These are phyloP conservation scores for Tulasnella sp. DNA, from an alignment of 768 basidiomycete genomes.

Conservation along the genomic window DNA sequence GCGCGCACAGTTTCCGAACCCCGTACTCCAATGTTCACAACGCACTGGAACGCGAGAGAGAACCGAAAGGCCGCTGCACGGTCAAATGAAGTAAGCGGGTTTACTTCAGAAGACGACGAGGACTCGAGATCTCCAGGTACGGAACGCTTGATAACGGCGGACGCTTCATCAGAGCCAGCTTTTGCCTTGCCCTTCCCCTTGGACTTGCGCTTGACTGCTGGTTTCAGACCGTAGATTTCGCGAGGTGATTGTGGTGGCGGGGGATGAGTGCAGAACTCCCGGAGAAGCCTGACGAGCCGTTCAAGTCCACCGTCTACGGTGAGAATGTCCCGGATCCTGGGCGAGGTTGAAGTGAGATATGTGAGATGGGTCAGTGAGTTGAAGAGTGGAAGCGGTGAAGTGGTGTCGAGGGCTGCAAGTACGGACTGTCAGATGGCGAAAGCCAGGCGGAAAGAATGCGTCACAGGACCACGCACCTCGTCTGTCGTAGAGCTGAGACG, in stretches of 20 bases:
- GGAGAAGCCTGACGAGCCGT: slow-evolving; percentile 83
- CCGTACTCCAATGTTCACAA: slow-evolving; percentile 65
- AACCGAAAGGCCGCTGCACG: slow-evolving; percentile 84
- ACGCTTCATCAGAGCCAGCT: slow-evolving; percentile 28
- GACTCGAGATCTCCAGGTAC: slow-evolving; percentile 42
- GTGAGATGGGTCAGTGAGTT: slow-evolving; percentile 94
- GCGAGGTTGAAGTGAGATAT: slow-evolving; percentile 94
- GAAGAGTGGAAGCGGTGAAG: slow-evolving; percentile 60
- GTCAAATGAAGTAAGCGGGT: slow-evolving; percentile 45
- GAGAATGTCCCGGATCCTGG: slow-evolving; percentile 96
- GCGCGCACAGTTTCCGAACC: slow-evolving; percentile 39
- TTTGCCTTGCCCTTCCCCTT: slow-evolving; percentile 16
- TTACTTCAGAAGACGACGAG: slow-evolving; percentile 56
- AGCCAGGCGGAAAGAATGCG: background rate
- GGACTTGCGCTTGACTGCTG: slow-evolving; percentile 34
- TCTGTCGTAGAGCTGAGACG: slow-evolving; percentile 89
- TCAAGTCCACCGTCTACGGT: slow-evolving; percentile 97
- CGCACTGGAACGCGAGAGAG: slow-evolving; percentile 89
- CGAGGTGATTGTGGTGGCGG: slow-evolving; percentile 74
- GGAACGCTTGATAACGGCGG: slow-evolving; percentile 22
- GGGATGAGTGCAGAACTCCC: slow-evolving; percentile 77
- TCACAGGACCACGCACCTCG: slow-evolving; percentile 52
- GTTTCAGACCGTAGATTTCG: slow-evolving; percentile 66
- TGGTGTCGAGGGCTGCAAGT: slow-evolving; percentile 43
- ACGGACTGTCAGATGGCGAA: background rate